Percentiles rank a stretch among this genome's conserved stretches.
phyloP scores from a whole-genome alignment of 177 flowering plant species.

The Vitis hybrid region DNA sequence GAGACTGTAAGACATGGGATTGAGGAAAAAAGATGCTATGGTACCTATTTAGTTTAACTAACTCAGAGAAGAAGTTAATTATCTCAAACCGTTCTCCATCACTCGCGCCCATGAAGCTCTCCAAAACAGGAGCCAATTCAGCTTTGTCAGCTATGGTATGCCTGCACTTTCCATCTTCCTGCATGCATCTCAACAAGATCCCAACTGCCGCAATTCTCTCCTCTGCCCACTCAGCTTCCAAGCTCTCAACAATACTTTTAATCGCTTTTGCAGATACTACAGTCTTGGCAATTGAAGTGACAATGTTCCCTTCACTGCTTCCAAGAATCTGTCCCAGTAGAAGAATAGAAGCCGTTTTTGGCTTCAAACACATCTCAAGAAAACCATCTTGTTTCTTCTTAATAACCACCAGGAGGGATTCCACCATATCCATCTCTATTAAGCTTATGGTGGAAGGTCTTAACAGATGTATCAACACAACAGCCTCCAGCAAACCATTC shows the following conservation, averaged over 20 bases:
- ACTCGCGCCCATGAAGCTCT: conserved; percentile 46
- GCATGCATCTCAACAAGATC: conserved; percentile 63
- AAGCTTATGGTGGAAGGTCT: conserved; percentile 40
- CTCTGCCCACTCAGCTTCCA: conserved; percentile 46
- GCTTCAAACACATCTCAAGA: conserved; percentile 46
- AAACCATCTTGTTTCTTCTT: conserved; percentile 38
- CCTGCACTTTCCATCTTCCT: conserved; percentile 64
- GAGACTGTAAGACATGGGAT: neutral
- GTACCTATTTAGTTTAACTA: conserved; percentile 69
- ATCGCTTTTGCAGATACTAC: conserved; percentile 40
- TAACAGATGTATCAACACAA: conserved; percentile 62
- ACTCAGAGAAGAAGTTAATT: conserved; percentile 54
- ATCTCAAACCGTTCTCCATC: conserved; percentile 61
- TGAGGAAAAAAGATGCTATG: neutral
- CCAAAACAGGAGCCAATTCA: conserved; percentile 55
- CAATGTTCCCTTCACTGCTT: conserved; percentile 27
- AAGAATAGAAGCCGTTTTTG: conserved; percentile 59
- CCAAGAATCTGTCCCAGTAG: conserved; percentile 48
- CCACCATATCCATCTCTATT: conserved; percentile 59
- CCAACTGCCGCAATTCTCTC: conserved; percentile 69
- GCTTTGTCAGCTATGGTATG: conserved; percentile 65
- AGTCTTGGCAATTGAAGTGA: conserved; percentile 26
- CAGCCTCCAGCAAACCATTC: conserved; percentile 74
- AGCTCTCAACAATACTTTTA: conserved; percentile 42
- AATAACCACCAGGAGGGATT: conserved; percentile 47